phyloP scores from a whole-genome alignment of 108 stramenopile species.

The Nitzschia sp. region DNA sequence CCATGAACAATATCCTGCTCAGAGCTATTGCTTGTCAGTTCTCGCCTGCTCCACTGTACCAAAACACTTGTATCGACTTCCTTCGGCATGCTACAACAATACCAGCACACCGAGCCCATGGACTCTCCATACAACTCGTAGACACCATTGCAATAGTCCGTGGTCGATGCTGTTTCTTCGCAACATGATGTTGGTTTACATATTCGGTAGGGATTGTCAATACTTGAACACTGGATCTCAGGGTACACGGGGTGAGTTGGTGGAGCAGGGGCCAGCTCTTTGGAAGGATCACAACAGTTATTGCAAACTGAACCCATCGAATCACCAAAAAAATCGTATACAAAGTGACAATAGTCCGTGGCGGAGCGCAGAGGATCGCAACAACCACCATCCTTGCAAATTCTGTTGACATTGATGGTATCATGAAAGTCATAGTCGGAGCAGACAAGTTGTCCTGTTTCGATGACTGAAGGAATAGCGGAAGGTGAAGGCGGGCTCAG shows the following conservation, averaged over 20 bases:
- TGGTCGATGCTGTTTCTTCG: neutral
- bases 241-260: constrained; percentile 18
- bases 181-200: constrained; percentile 28
- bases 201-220: constrained; percentile 26
- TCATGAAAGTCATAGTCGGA: neutral
- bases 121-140: constrained; percentile 20
- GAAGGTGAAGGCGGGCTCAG: neutral
- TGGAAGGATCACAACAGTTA: constrained; percentile 31
- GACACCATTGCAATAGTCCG: constrained; percentile 9
- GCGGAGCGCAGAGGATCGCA: constrained; percentile 24
- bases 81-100: constrained; percentile 25
- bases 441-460: constrained; percentile 1
- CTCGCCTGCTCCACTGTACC: neutral
- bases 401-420: constrained; percentile 15
- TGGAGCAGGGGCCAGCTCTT: constrained; percentile 20
- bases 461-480: neutral
- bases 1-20: neutral
- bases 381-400: constrained; percentile 32
- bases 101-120: constrained; percentile 33
- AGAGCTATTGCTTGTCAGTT: neutral
- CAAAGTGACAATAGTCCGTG: constrained; percentile 20
- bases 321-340: constrained; percentile 10
- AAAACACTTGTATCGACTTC: constrained; percentile 10
- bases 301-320: constrained; percentile 19
- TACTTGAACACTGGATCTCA: constrained; percentile 18